Evolutionary conservation across 1,139 yeast species (phyloP).

Genomic region (Debaryomycetaceae sp.): DNA sequence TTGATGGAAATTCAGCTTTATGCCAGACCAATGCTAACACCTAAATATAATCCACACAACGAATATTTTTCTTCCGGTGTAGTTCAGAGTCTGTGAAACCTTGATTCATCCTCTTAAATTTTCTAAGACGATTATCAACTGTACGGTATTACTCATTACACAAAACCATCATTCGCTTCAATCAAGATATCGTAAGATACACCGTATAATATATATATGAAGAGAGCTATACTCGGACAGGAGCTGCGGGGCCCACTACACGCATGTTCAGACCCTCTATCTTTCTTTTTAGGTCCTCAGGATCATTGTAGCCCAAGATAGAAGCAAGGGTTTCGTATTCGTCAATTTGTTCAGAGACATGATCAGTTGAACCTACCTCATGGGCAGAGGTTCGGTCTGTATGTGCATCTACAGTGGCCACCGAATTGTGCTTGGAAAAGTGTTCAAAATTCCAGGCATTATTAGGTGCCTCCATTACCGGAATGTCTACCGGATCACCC

Average conservation of each 20-base stretch:
- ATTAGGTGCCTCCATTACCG: constrained; percentile 18
- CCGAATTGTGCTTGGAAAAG: constrained; percentile 8
- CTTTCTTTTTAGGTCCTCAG: not conserved
- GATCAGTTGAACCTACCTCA: not conserved
- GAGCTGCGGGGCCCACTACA: not conserved
- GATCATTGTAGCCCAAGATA: not conserved
- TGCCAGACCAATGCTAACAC: not conserved
- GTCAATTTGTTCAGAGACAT: not conserved
- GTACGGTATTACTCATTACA: not conserved
- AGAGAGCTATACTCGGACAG: not conserved
- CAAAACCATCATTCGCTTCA: not conserved
- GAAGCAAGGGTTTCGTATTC: not conserved
- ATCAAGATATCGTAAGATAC: not conserved
- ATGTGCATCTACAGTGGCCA: constrained; percentile 1
- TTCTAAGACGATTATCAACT: not conserved
- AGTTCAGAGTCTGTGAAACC: no score
- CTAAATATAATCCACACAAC: no score
- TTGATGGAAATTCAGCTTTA: not conserved
- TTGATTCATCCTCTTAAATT: no score
- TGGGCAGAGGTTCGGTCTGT: not conserved
- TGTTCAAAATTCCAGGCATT: constrained; percentile 26
- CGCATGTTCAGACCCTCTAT: not conserved
- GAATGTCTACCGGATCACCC: constrained; percentile 22
- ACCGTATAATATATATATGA: not conserved
- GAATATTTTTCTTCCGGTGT: no score